Evolutionary conservation across 192 early-diverging fungal species (phyloP), one percentile per base, ranked within the genome.

Genomic region (Rhizophagus clarus): DNA sequence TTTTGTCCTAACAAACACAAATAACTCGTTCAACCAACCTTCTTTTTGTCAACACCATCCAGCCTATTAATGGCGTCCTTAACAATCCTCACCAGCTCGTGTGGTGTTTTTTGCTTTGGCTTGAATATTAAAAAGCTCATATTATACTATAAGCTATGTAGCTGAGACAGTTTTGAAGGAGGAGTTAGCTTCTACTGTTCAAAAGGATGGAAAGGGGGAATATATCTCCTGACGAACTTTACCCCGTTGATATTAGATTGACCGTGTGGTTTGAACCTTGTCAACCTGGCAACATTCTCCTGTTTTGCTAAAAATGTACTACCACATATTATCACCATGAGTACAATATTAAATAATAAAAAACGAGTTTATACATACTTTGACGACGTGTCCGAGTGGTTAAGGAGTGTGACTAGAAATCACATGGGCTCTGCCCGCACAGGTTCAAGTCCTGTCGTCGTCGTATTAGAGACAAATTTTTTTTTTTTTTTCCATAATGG

Each of bases 31-130:
- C 14, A 32, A 56, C 69, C 72, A 87, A 93, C 92, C 91, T 91
- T 93, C 84, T 85, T 89, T 83, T 85, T 86, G 70, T 95, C 94
- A 20, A 88, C 79, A n/a, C 87, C 87, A 85, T 92, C 93, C 40
- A 97, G 85, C 80, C 91, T 94, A 31, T 87, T 84, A 80, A 97
- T 90, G 37, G 93, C 88, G 75, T 99, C 97, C 84, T 94, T 96
- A 72, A 93, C 92, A 83, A 91, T 90, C 83, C 88, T 92, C 77
- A 96, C 97, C 76, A 98, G 84, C 83, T 98, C 97, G 69, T 94
- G 90, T 63, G 97, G 96, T 32, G 94, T 92, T 82, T 94, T 95
- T 86, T 88, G 90, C 85, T 93, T 94, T 72, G 91, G 76, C 81
- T 94, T 96, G 87, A 96, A 95, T 49, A 95, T 79, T 42, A 83